Percentiles rank a stretch among this genome's conserved stretches.
phyloP scores from a whole-genome alignment of 106 monocot species.

The Dendrobium catenatum region DNA sequence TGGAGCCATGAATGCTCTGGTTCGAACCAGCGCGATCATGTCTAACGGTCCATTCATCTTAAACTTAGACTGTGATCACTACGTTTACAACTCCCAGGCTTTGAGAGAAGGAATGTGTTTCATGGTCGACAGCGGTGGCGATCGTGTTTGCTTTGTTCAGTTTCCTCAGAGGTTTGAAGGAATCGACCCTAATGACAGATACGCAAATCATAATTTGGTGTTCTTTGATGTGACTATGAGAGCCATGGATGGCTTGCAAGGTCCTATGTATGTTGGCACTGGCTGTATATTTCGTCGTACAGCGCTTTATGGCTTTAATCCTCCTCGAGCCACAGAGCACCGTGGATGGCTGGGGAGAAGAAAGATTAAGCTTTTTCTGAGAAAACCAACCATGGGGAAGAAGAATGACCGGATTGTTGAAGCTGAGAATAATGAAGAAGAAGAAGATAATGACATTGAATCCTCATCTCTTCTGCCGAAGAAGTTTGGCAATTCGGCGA shows the following conservation, averaged over 20 bases:
- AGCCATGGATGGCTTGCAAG: constrained; percentile 95
- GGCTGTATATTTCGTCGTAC: constrained; percentile 90
- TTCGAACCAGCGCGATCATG: constrained; percentile 88
- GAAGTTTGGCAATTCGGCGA: constrained; percentile 63
- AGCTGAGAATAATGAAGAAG: constrained; percentile 24
- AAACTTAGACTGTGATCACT: constrained; percentile 95
- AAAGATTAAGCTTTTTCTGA: constrained; percentile 65
- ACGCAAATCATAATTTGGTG: constrained; percentile 94
- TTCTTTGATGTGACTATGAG: constrained; percentile 96
- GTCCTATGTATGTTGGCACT: constrained; percentile 97
- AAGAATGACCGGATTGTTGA: constrained; percentile 27
- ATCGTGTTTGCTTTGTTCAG: constrained; percentile 86
- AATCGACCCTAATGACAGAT: constrained; percentile 81
- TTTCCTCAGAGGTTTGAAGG: constrained; percentile 98
- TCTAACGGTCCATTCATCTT: constrained; percentile 96
- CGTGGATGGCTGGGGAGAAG: constrained; percentile 79
- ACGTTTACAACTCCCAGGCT: constrained; percentile 75
- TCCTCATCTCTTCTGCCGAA: constrained; percentile 53
- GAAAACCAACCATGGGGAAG: constrained; percentile 69
- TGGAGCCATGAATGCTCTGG: constrained; percentile 94
- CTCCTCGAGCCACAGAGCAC: constrained; percentile 82
- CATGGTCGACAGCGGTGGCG: constrained; percentile 96
- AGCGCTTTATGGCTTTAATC: constrained; percentile 82
- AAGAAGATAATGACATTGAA: constrained; percentile 29
- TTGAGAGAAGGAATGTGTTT: constrained; percentile 95